Conservation (phyloP, 2,329 filamentous ascomycete genomes). For the Annulohypoxylon truncatum region DNA sequence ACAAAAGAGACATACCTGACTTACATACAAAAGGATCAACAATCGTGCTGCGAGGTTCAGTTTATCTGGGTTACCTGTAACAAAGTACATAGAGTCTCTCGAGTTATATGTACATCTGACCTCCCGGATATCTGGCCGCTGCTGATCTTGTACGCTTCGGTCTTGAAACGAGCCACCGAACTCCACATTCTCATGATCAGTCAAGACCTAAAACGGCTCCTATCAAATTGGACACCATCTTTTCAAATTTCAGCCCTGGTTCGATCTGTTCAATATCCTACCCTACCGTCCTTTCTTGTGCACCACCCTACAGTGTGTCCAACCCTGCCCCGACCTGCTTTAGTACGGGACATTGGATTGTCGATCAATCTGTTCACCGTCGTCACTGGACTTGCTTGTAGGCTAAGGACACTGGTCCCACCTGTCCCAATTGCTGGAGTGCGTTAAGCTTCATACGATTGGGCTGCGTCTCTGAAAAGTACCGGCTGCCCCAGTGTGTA, state of each 20-base stretch:
- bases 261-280: constrained; percentile 47
- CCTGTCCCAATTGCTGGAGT: constrained; percentile 57
- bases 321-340: constrained; percentile 59
- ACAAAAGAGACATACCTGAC: constrained; percentile 17
- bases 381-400: constrained; percentile 57
- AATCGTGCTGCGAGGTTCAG: constrained; percentile 34
- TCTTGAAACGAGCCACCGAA: constrained; percentile 53
- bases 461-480: constrained; percentile 51
- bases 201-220: constrained; percentile 51
- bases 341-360: constrained; percentile 63
- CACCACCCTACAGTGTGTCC: constrained; percentile 46
- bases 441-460: constrained; percentile 58
- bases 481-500: constrained; percentile 55
- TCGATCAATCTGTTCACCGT: constrained; percentile 65
- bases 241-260: constrained; percentile 48
- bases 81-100: constrained; percentile 31
- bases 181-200: constrained; percentile 52
- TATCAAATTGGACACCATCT: constrained; percentile 53
- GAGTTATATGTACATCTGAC: constrained; percentile 44
- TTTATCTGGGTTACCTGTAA: constrained; percentile 28
- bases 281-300: constrained; percentile 43
- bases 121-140: constrained; percentile 50
- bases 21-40: constrained; percentile 33
- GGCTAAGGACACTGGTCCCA: constrained; percentile 51
- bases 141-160: constrained; percentile 53